Conservation (phyloP, 345 rosid species). For the Xanthoceras sorbifolium region DNA sequence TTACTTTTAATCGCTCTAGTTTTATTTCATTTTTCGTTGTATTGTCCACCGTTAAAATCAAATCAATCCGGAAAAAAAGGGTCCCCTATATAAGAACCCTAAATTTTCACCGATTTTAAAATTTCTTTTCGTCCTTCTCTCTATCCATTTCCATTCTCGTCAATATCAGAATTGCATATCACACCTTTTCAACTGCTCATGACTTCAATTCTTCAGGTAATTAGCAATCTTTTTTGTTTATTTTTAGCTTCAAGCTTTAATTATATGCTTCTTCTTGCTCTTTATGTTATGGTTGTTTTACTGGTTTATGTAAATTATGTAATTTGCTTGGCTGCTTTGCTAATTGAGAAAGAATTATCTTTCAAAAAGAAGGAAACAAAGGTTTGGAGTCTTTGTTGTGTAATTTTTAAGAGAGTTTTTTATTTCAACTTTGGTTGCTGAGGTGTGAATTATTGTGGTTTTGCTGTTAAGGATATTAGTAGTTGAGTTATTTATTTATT, state of each 20-base stretch:
- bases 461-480: neutral
- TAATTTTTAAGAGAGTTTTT: neutral
- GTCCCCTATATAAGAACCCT: conserved; percentile 12
- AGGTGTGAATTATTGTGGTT: neutral
- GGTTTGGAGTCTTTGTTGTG: neutral
- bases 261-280: conserved; percentile 8
- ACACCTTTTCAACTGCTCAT: conserved; percentile 4
- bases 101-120: conserved; percentile 11
- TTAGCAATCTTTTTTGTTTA: neutral
- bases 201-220: conserved; percentile 17
- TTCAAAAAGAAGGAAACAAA: neutral
- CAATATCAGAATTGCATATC: neutral
- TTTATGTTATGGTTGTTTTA: neutral
- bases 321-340: neutral
- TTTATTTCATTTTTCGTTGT: too few relatives aligned
- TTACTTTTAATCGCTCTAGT: neutral
- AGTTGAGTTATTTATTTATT: neutral
- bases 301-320: neutral
- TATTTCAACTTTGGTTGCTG: neutral
- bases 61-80: neutral
- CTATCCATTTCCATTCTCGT: conserved; percentile 11
- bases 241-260: neutral
- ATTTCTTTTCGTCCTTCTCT: neutral
- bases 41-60: conserved; percentile 18
- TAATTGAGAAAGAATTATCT: neutral